phyloP scores from a whole-genome alignment of 345 rosid genomes.

The Cardamine resedifolia region DNA sequence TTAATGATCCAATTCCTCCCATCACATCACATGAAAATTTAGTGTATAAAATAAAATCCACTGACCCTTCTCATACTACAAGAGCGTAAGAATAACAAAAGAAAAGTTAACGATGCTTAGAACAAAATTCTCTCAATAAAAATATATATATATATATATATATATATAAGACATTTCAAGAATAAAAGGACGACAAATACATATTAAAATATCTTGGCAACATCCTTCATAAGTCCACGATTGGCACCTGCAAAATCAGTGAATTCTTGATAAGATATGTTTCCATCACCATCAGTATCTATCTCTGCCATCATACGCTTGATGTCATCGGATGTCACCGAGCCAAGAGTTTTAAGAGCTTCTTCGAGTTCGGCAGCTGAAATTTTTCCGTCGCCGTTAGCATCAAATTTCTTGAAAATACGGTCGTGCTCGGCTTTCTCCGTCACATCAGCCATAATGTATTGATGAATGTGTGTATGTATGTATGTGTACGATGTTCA shows the following conservation, averaged over 20 bases:
- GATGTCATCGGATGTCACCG: constrained; percentile 56
- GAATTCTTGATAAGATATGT: constrained; percentile 69
- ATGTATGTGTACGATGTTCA: background rate
- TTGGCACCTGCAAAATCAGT: constrained; percentile 64
- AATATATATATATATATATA: too few species aligned
- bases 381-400: constrained; percentile 72
- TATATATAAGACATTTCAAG: background rate
- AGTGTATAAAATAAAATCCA: background rate
- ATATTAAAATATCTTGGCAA: constrained; percentile 64
- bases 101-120: background rate
- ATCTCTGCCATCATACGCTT: constrained; percentile 83
- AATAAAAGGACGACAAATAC: background rate
- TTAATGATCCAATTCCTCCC: background rate
- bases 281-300: constrained; percentile 80
- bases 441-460: constrained; percentile 54
- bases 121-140: background rate
- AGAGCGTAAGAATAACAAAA: background rate
- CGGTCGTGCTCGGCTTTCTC: constrained; percentile 59
- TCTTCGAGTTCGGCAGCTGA: constrained; percentile 73
- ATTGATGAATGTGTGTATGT: background rate
- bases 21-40: background rate
- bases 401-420: constrained; percentile 69
- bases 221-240: constrained; percentile 73
- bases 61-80: background rate
- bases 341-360: constrained; percentile 59